Base-by-base conservation (phyloP, 805 yeast species). In the Sugiyamaella marilandica region DNA sequence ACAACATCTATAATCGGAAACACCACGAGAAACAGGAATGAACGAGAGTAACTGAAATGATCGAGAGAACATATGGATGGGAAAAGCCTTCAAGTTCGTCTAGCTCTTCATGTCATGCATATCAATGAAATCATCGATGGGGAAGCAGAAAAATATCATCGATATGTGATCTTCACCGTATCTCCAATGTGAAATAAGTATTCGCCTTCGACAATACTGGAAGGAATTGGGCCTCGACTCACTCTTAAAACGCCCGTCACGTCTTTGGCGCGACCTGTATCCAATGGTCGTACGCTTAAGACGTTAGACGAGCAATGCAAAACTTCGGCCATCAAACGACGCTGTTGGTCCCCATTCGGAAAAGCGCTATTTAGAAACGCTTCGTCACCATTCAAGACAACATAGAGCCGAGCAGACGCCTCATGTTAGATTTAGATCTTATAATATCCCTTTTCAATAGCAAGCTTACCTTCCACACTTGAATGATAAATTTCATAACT, bases 231-330 rank as follows among this genome's bases (percentile, higher is more conserved):
- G 0, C 96, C 96, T 47, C 70, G 71, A 0, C 83, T 68, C 0
- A 89, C 74, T 0, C 79, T 73, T 39, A 89, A 63, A 2, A 83
- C 74, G 1, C 96, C 96, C 0, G 95, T 84, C 2, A 87, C 78
- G 64, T 89, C 96, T 44, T 78, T 80, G 0, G 96, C 95, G 59
- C 88, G 74, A 0, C 96, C 96, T 0, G 96, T 87, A 2, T 78
- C 74, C 54, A 89, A 70, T 1, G 95, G 90, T 60, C 79, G 77
- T 34, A 88, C 63, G 18, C 76, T 72, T n/a, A 88, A 58, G 37
- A 81, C 72, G 41, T 81, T 55, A 32, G 74, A 72, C 0, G 87
- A 72, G 52, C 77, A 74, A 59, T 82, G 81, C 18, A 77, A 64
- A 19, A 81, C 55, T 52, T 75, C 76, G 2, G 72, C 66, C 21